Conservation (phyloP, 2,329 filamentous ascomycete genomes). For the Calonectria honghensis region DNA sequence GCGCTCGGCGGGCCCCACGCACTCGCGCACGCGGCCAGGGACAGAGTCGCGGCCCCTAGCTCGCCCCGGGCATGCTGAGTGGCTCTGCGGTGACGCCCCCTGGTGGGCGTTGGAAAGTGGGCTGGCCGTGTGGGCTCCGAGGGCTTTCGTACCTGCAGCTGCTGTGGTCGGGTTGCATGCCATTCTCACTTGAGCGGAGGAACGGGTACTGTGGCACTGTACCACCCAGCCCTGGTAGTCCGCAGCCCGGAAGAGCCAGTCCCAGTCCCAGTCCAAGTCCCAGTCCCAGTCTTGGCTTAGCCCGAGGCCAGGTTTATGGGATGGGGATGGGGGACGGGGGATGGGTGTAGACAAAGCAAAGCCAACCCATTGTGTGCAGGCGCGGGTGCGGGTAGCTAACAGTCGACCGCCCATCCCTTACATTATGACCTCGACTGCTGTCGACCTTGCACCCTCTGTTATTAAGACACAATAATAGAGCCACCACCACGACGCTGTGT, state of each 20-base stretch:
- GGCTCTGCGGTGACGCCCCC: constrained; percentile 10
- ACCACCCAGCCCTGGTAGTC: constrained; percentile 13
- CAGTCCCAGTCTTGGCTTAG: constrained; percentile 18
- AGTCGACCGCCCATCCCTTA: constrained; percentile 33
- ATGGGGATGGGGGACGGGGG: not conserved
- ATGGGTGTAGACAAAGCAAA: constrained; percentile 6
- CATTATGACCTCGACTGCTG: constrained; percentile 34
- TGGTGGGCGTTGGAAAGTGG: constrained; percentile 31
- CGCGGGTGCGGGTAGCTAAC: constrained; percentile 17
- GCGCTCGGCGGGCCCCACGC: not conserved
- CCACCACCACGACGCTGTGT: constrained; percentile 2
- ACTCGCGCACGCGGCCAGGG: constrained; percentile 20
- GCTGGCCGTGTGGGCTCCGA: constrained; percentile 16
- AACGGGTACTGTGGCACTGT: constrained; percentile 25
- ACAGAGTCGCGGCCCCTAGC: constrained; percentile 25
- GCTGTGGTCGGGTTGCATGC: constrained; percentile 34
- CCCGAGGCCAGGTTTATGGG: constrained; percentile 15
- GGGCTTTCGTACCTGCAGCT: constrained; percentile 37
- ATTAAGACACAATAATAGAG: constrained; percentile 26
- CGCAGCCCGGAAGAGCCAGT: not conserved
- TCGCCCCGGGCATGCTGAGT: constrained; percentile 16
- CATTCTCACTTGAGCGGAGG: constrained; percentile 26
- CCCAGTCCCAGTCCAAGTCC: constrained; percentile 13
- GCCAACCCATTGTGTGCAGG: constrained; percentile 20
- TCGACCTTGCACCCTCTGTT: constrained; percentile 22